A percentile compares a stretch with the other conserved stretches of the same genome.
phyloP scores from a whole-genome alignment of 2,329 filamentous ascomycete genomes.

The Aureobasidium uvarum region DNA sequence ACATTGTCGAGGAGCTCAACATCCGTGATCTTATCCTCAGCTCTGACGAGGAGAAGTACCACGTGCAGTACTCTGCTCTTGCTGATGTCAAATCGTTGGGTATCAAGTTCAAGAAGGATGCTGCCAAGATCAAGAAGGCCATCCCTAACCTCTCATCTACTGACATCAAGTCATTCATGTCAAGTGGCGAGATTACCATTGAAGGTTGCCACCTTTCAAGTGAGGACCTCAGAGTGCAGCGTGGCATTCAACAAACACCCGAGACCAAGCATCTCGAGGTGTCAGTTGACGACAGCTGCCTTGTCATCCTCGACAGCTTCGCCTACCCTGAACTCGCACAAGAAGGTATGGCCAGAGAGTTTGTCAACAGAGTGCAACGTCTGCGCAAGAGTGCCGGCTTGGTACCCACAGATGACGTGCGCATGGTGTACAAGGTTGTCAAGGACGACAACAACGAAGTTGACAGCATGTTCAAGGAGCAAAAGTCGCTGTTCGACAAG shows the following conservation, averaged over 20 bases:
- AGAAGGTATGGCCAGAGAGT: conserved; percentile 85
- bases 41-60: conserved; percentile 84
- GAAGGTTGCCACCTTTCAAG: conserved; percentile 80
- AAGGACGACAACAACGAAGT: conserved; percentile 50
- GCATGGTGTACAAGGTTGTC: conserved; percentile 81
- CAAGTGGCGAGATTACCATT: conserved; percentile 71
- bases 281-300: conserved; percentile 83
- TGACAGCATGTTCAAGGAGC: conserved; percentile 40
- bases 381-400: conserved; percentile 92
- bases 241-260: conserved; percentile 71
- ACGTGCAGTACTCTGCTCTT: conserved; percentile 83
- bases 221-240: conserved; percentile 79
- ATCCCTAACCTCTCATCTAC: conserved; percentile 74
- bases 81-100: conserved; percentile 94
- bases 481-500: conserved; percentile 39
- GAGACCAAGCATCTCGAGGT: conserved; percentile 74
- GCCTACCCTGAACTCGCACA: conserved; percentile 81
- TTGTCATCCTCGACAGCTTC: conserved; percentile 83
- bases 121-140: conserved; percentile 85
- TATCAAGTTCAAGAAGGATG: conserved; percentile 97
- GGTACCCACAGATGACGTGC: conserved; percentile 87
- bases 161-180: conserved; percentile 75
- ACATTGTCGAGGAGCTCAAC: conserved; percentile 90
- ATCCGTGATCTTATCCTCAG: conserved; percentile 81
- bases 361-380: conserved; percentile 89